Conservation (phyloP, 78 protist species). For the Dictyostelium firmibasis region DNA sequence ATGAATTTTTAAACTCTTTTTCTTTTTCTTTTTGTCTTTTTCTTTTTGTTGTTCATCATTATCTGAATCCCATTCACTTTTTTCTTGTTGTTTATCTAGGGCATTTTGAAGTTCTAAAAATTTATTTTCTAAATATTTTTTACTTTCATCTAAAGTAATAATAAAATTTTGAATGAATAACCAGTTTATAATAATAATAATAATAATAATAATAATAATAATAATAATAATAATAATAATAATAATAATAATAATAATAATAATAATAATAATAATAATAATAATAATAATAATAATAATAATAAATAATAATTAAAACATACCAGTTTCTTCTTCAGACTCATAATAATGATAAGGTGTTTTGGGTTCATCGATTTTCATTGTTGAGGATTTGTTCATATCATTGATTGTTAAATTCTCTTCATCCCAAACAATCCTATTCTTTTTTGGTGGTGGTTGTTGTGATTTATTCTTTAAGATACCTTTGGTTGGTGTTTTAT, state of each 20-base stretch:
- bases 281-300: not conserved
- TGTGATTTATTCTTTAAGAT: constrained; percentile 39
- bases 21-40: not conserved
- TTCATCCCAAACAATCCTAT: constrained; percentile 75
- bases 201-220: not conserved
- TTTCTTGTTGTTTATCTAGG: constrained; percentile 4
- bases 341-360: constrained; percentile 76
- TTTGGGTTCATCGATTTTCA: constrained; percentile 78
- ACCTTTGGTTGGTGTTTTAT: constrained; percentile 45
- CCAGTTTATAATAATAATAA: not conserved
- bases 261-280: not conserved
- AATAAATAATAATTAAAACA: not conserved
- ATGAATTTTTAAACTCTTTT: not conserved
- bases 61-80: constrained; percentile 65
- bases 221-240: not conserved
- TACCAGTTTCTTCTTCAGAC: constrained; percentile 75
- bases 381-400: constrained; percentile 40
- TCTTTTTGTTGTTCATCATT: not conserved
- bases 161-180: not conserved
- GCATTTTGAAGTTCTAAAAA: constrained; percentile 60
- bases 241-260: not conserved
- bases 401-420: constrained; percentile 26
- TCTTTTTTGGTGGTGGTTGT: constrained; percentile 42
- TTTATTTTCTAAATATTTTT: constrained; percentile 56
- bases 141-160: constrained; percentile 20